Evolutionary conservation across 257 asterid species (phyloP).

Genomic region (Thymus mandschuricus): DNA sequence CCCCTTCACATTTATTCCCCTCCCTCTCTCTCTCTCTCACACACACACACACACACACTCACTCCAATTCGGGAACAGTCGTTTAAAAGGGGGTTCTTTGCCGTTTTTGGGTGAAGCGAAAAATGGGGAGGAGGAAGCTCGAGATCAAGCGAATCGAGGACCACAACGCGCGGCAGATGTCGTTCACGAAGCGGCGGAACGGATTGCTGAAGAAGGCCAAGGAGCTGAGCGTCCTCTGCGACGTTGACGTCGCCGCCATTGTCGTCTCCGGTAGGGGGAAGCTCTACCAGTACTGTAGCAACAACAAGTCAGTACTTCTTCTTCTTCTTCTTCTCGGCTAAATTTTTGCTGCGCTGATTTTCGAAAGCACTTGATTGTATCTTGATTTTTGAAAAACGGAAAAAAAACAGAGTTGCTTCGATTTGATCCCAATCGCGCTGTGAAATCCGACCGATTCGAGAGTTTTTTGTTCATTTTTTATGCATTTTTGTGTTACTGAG

Average conservation of each 20-base stretch:
- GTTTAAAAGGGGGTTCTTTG: background rate
- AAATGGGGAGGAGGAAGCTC: constrained; percentile 51
- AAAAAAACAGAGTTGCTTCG: background rate
- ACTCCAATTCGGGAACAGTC: background rate
- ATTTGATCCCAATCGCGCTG: background rate
- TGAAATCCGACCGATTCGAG: background rate
- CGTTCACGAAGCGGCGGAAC: constrained; percentile 49
- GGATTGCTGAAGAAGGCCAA: constrained; percentile 60
- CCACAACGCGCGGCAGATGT: constrained; percentile 48
- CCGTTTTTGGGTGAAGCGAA: background rate
- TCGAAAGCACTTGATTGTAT: background rate
- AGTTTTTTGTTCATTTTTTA: background rate
- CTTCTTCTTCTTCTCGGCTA: background rate
- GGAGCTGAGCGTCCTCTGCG: constrained; percentile 55
- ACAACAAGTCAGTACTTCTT: constrained; percentile 45
- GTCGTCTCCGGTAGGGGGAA: constrained; percentile 62
- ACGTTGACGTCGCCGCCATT: constrained; percentile 52
- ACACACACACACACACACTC: background rate
- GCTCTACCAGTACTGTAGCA: constrained; percentile 48
- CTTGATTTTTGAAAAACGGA: background rate
- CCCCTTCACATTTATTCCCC: background rate
- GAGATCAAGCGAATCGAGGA: constrained; percentile 56
- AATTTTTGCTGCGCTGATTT: background rate
- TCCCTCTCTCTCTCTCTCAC: background rate
- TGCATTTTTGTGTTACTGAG: background rate